Evolutionary conservation across 768 basidiomycete species (phyloP).

Genomic region (Tricholoma matsutake): DNA sequence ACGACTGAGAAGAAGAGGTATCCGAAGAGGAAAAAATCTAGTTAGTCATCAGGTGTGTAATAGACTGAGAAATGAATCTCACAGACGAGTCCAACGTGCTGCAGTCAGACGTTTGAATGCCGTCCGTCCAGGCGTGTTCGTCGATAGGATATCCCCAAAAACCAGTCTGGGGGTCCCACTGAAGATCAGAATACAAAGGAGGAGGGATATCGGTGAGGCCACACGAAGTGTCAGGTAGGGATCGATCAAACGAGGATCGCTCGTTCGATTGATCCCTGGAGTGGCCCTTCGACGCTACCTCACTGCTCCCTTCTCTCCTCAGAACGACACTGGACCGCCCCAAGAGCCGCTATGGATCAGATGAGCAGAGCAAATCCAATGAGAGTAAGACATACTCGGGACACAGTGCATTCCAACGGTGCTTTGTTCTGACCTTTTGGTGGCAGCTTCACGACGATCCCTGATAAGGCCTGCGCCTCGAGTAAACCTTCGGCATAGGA

Average conservation of each 20-base stretch:
- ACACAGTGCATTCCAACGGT: background rate
- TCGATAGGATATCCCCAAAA: slow-evolving; percentile 1
- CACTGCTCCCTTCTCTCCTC: background rate
- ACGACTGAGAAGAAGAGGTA: slow-evolving; percentile 9
- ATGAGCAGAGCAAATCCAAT: background rate
- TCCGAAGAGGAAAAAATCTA: slow-evolving; percentile 5
- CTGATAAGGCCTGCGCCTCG: background rate
- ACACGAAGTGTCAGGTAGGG: background rate
- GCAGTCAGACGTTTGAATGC: slow-evolving; percentile 9
- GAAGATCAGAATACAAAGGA: background rate
- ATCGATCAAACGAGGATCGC: background rate
- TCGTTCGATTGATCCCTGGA: background rate
- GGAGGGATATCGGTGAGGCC: background rate
- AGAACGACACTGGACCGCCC: background rate
- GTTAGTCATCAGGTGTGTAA: background rate
- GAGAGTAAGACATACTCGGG: background rate
- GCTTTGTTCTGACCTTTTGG: background rate
- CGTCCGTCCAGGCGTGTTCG: background rate
- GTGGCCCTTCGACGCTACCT: background rate
- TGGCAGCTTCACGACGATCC: background rate
- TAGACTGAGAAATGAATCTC: background rate
- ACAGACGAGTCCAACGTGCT: slow-evolving; percentile 4
- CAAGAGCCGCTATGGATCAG: background rate
- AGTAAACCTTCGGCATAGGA: background rate
- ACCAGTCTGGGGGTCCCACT: slow-evolving; percentile 4